Conservation (phyloP, 257 asterid genomes). For the Solanum infundibuliforme region DNA sequence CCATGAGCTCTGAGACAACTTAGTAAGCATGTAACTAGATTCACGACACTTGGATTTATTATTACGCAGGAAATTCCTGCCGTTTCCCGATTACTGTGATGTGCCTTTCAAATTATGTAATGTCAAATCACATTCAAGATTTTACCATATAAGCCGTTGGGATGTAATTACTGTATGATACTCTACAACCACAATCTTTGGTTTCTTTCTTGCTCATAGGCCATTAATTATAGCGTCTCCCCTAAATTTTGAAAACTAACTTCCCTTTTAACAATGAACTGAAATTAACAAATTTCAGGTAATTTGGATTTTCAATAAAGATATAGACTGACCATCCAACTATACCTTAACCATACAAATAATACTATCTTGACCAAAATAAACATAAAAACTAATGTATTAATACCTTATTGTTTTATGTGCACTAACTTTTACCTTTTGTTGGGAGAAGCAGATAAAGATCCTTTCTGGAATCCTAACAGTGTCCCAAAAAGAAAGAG, state of each 20-base stretch:
- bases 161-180: neutral
- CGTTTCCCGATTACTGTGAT: neutral
- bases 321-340: neutral
- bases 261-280: too few relatives aligned
- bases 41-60: neutral
- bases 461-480: slow-evolving; percentile 6
- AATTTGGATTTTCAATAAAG: neutral
- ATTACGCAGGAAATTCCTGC: neutral
- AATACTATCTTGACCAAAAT: neutral
- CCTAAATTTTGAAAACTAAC: neutral
- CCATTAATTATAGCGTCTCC: neutral
- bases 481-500: slow-evolving; percentile 26
- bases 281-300: neutral
- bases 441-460: neutral
- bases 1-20: too few relatives aligned
- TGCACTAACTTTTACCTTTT: slow-evolving; percentile 3
- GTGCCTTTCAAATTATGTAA: neutral
- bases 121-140: neutral
- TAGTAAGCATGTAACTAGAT: too few relatives aligned
- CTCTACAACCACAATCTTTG: neutral
- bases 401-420: neutral
- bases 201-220: neutral
- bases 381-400: neutral
- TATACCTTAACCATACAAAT: neutral
- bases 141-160: neutral